These are phyloP conservation scores for Rhizopus sp. DNA, from an alignment of 371 early-diverging fungal genomes.

Conservation along the genomic window DNA sequence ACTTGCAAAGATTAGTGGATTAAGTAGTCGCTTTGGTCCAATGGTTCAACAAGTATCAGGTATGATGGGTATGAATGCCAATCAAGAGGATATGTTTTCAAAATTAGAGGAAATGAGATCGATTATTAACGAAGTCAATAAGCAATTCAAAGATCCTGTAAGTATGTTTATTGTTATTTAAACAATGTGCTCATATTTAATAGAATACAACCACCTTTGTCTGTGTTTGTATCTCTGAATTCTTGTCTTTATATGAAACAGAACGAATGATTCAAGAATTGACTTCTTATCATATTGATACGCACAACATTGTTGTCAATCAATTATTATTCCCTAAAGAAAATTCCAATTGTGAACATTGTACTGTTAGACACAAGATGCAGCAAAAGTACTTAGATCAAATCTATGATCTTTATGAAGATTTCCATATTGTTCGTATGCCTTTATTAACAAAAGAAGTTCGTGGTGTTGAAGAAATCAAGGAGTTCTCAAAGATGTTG, in stretches of 20 bases:
- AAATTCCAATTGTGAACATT: slow-evolving; percentile 94
- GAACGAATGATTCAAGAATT: slow-evolving; percentile 99
- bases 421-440: slow-evolving; percentile 90
- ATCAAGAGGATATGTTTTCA: slow-evolving; percentile 93
- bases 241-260: slow-evolving; percentile 98
- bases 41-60: slow-evolving; percentile 93
- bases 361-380: slow-evolving; percentile 94
- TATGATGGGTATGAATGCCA: slow-evolving; percentile 93
- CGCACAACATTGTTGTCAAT: slow-evolving; percentile 98
- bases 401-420: slow-evolving; percentile 97
- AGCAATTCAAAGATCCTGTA: slow-evolving; percentile 95
- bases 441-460: slow-evolving; percentile 96
- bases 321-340: slow-evolving; percentile 95
- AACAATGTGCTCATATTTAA: background rate
- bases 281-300: slow-evolving; percentile 94
- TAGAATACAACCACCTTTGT: slow-evolving; percentile 97
- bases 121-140: slow-evolving; percentile 94
- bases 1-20: slow-evolving; percentile 89
- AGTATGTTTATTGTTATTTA: slow-evolving; percentile 17
- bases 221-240: slow-evolving; percentile 98
- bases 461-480: slow-evolving; percentile 91
- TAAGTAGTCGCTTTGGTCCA: slow-evolving; percentile 92
- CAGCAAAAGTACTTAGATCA: slow-evolving; percentile 97
- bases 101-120: slow-evolving; percentile 94
- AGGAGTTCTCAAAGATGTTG: slow-evolving; percentile 89